phyloP scores from a whole-genome alignment of 2,329 filamentous ascomycete species.

The Gnomoniopsis sp. region DNA sequence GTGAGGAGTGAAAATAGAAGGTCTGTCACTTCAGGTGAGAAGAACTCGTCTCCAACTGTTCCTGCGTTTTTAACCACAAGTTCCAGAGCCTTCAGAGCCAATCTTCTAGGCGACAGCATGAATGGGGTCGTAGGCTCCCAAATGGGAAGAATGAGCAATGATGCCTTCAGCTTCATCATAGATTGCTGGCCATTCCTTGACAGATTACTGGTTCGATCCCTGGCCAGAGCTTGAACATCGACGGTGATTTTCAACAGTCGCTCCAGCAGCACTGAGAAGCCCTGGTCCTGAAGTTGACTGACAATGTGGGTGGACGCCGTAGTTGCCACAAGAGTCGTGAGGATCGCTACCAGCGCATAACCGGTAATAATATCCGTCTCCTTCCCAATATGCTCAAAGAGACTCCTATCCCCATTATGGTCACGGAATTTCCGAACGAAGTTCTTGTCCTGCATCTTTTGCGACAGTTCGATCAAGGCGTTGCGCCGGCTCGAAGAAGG shows the following conservation, averaged over 20 bases:
- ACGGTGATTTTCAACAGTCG: slow-evolving; percentile 49
- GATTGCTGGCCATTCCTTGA: slow-evolving; percentile 60
- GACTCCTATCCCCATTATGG: slow-evolving; percentile 65
- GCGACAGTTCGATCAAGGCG: slow-evolving; percentile 57
- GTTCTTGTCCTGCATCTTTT: slow-evolving; percentile 57
- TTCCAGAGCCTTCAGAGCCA: slow-evolving; percentile 63
- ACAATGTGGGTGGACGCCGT: slow-evolving; percentile 59
- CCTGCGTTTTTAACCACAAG: slow-evolving; percentile 50
- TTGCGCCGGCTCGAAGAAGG: slow-evolving; percentile 52
- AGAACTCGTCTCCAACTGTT: slow-evolving; percentile 45
- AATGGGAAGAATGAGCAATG: slow-evolving; percentile 49
- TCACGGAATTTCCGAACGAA: slow-evolving; percentile 71
- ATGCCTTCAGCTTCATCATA: slow-evolving; percentile 51
- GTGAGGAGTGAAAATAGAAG: slow-evolving; percentile 44
- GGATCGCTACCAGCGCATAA: slow-evolving; percentile 61
- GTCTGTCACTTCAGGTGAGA: slow-evolving; percentile 46
- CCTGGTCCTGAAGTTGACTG: slow-evolving; percentile 52
- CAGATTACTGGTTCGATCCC: slow-evolving; percentile 65
- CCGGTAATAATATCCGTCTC: slow-evolving; percentile 60
- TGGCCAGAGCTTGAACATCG: slow-evolving; percentile 59
- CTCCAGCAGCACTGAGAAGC: slow-evolving; percentile 52
- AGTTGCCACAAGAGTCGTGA: slow-evolving; percentile 59
- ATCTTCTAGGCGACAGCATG: slow-evolving; percentile 57
- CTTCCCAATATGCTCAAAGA: slow-evolving; percentile 60
- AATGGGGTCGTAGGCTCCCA: slow-evolving; percentile 56